Evolutionary conservation across 1,284 basidiomycete species (phyloP).

Genomic region (Wolfiporia cocos): DNA sequence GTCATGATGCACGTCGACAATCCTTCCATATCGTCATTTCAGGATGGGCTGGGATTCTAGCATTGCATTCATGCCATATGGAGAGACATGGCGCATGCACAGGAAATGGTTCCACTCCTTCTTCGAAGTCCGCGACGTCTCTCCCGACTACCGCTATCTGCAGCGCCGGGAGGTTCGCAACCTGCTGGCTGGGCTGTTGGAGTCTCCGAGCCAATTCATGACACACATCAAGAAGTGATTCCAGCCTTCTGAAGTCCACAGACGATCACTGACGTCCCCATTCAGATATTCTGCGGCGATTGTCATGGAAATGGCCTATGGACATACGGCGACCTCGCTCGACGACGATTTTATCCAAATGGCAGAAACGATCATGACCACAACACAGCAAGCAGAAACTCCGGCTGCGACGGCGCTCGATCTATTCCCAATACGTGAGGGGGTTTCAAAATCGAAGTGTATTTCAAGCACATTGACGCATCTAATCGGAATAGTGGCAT

Average conservation of each 20-base stretch:
- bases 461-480: too few species aligned
- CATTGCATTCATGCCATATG: constrained; percentile 21
- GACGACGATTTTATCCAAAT: constrained; percentile 12
- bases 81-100: constrained; percentile 24
- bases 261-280: not conserved
- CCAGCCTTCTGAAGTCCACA: not conserved
- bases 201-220: constrained; percentile 18
- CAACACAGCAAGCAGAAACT: constrained; percentile 11
- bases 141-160: constrained; percentile 18
- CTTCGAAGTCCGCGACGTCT: constrained; percentile 19
- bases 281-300: constrained; percentile 10
- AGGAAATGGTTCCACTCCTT: constrained; percentile 24
- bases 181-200: constrained; percentile 20
- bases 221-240: constrained; percentile 21
- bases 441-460: too few species aligned
- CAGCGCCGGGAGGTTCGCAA: constrained; percentile 21
- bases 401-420: constrained; percentile 14
- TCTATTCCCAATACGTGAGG: constrained; percentile 13
- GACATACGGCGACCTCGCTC: constrained; percentile 8
- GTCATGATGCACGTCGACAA: not conserved
- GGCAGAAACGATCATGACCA: constrained; percentile 11
- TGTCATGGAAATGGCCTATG: constrained; percentile 13
- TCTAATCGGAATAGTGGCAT: too few species aligned
- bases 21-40: not conserved
- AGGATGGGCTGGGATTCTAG: constrained; percentile 24